phyloP scores from a whole-genome alignment of 2,329 filamentous ascomycete genomes.

The Thielaviopsis punctulata region DNA sequence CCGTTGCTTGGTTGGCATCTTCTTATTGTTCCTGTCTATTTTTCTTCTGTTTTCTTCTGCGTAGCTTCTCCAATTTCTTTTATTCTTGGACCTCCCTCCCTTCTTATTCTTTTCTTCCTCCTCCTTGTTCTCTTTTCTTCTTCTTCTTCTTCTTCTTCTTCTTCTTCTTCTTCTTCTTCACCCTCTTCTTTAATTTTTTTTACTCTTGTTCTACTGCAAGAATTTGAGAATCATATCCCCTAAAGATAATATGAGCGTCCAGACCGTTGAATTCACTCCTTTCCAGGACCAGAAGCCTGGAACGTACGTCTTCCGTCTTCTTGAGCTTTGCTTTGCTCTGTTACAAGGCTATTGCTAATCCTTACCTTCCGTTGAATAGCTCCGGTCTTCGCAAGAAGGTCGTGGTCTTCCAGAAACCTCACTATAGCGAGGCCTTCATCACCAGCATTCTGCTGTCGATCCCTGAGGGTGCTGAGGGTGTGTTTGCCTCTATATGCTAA shows the following conservation, averaged over 20 bases:
- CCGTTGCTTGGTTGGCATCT: neutral
- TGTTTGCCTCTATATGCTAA: constrained; percentile 14
- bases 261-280: constrained; percentile 66
- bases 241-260: constrained; percentile 44
- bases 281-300: constrained; percentile 97
- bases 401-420: constrained; percentile 82
- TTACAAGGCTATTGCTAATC: neutral
- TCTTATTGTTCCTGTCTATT: neutral
- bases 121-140: neutral
- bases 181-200: neutral
- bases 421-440: constrained; percentile 95
- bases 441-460: constrained; percentile 90
- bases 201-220: neutral
- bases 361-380: constrained; percentile 28
- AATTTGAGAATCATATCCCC: neutral
- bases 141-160: neutral
- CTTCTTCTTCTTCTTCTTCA: neutral
- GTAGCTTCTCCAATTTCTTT: neutral
- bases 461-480: constrained; percentile 75
- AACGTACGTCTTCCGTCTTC: constrained; percentile 52
- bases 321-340: neutral
- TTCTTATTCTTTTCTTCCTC: neutral
- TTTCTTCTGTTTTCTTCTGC: neutral
- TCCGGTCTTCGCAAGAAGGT: constrained; percentile 99
- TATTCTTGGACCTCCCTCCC: neutral